Base-by-base conservation (phyloP, 805 yeast genomes). In the Saturnispora kantuleensis region DNA sequence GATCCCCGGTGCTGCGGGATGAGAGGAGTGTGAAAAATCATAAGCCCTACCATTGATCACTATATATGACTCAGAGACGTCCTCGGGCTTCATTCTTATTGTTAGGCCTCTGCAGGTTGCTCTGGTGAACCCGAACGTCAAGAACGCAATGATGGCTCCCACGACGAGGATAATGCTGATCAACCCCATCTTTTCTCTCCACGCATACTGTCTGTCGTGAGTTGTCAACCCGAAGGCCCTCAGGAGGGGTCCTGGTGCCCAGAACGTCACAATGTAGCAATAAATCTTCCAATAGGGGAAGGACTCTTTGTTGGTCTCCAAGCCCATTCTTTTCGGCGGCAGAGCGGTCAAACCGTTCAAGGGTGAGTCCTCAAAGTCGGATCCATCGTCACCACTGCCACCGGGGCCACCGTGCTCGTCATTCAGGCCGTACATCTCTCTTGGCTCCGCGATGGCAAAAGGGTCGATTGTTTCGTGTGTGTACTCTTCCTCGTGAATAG, bases 171-270 rank as follows among this genome's bases (percentile, higher is more conserved):
- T 88, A 44, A 88, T 71, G 1, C 93, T 73, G 37, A 90, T 69
- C 37, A 93, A 70, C 1, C 87, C 97, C 44, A 89, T 83, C 58
- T 90, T 90, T 58, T 93, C 98, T 57, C 98, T 75, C 98, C 98
- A 93, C 0, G 97, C 97, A 69, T 79, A 77, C 59, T 89, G 97
- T 48, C 95, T 77, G 37, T 80, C 89, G 52, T 78, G 77, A 16
- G 83, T 78, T 31, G 74, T 73, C 73, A 90, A 73, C 3, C 97
- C 97, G 63, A 77, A 83, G 37, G 84, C 61, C 37, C 66, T 67
- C 55, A 88, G 64, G 31, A 87, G 50, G 0, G 88, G 81, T 3
- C 82, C 75, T 1, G 97, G 95, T 3, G 95, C 94, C 93, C 96
- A 90, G 61, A 87, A 87, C 0, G 98, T 89, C 31, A 93, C 66